Conservation (phyloP, 2,329 filamentous ascomycete species). For the Nemania sp. region DNA sequence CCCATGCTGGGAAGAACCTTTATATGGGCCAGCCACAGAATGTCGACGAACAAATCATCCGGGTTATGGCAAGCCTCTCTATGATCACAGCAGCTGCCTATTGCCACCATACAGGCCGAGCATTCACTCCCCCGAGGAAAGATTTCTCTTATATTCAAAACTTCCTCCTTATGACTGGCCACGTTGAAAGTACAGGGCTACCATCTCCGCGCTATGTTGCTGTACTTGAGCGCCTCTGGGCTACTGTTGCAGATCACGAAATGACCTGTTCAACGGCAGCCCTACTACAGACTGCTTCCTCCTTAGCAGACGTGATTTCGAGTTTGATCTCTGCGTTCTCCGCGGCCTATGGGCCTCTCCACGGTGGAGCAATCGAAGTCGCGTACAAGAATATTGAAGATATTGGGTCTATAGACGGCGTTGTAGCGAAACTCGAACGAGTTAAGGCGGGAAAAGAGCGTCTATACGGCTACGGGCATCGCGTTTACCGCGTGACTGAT, state of each 20-base stretch:
- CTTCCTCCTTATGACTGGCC: conserved; percentile 41
- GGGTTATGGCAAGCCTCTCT: conserved; percentile 38
- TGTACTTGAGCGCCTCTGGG: conserved; percentile 40
- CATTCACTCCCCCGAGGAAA: conserved; percentile 36
- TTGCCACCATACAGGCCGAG: conserved; percentile 37
- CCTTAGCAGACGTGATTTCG: conserved; percentile 39
- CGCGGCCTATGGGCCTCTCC: conserved; percentile 39
- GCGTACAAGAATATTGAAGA: conserved; percentile 41
- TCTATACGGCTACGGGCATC: conserved; percentile 42
- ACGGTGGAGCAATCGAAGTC: conserved; percentile 43
- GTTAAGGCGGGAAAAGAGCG: conserved; percentile 41
- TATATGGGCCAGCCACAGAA: conserved; percentile 37
- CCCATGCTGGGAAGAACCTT: conserved; percentile 37
- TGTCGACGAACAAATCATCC: conserved; percentile 39
- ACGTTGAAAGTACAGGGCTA: conserved; percentile 36
- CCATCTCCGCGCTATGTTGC: conserved; percentile 36
- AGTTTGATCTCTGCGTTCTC: conserved; percentile 35
- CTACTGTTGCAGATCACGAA: conserved; percentile 41
- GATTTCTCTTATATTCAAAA: conserved; percentile 42
- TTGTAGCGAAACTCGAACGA: conserved; percentile 36
- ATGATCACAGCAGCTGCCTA: conserved; percentile 41
- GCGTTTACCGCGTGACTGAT: conserved; percentile 41
- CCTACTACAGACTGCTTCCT: conserved; percentile 39
- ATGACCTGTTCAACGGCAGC: conserved; percentile 43
- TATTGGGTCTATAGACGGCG: conserved; percentile 36